These are phyloP conservation scores for Nicotiana sylvestris DNA, from an alignment of 257 asterid genomes.

Conservation along the genomic window DNA sequence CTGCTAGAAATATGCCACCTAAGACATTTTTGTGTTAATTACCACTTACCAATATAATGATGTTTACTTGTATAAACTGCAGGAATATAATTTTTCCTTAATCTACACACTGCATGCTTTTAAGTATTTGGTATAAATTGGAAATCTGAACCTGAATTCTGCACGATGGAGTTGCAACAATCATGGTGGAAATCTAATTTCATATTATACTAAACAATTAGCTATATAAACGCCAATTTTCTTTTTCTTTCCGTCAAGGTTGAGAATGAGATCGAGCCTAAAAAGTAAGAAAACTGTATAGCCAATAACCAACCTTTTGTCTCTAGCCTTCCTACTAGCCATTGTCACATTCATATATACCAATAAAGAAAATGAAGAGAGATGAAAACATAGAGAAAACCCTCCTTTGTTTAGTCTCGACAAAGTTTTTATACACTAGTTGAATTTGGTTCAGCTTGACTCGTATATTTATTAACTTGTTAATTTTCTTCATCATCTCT, in stretches of 20 bases:
- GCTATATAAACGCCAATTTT: neutral
- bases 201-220: neutral
- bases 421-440: neutral
- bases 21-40: too few species aligned
- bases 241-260: neutral
- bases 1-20: neutral
- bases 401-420: constrained; percentile 1
- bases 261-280: neutral
- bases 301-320: neutral
- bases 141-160: too few species aligned
- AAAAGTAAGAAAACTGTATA: neutral
- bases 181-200: neutral
- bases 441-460: neutral
- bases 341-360: neutral
- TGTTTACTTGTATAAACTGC: neutral
- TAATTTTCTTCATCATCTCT: too few species aligned
- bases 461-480: too few species aligned
- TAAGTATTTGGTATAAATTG: neutral
- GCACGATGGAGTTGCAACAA: neutral
- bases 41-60: neutral
- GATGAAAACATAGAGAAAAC: neutral
- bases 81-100: neutral
- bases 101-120: neutral
- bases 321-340: neutral
- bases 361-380: neutral